Evolutionary conservation across 1,284 basidiomycete genomes (phyloP).

Genomic region (Ceratobasidium sp.): DNA sequence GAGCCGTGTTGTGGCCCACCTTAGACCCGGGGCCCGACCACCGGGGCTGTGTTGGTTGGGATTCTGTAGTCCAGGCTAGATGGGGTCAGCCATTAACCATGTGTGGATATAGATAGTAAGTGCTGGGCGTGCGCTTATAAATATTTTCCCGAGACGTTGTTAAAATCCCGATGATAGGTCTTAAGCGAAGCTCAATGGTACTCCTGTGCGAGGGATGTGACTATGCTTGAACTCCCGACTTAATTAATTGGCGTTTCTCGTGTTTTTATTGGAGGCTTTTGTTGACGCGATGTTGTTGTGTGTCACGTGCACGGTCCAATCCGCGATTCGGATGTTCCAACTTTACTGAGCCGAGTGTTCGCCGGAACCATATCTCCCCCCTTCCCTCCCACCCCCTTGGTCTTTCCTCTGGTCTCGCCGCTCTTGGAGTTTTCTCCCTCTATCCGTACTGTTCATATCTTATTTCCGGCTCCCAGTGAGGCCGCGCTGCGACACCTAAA

Average conservation of each 20-base stretch:
- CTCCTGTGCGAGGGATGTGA: too few species aligned
- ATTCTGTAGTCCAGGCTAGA: too few species aligned
- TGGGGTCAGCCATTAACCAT: too few species aligned
- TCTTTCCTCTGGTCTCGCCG: conserved; percentile 13
- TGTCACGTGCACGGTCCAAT: conserved; percentile 39
- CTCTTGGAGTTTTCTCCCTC: conserved; percentile 5
- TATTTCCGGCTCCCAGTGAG: conserved; percentile 35
- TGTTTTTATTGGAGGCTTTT: conserved; percentile 14
- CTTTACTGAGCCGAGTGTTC: conserved; percentile 12
- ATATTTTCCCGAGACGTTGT: too few species aligned
- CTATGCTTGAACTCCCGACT: not conserved
- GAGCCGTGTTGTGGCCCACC: too few species aligned
- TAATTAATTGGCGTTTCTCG: not conserved
- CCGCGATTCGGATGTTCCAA: conserved; percentile 40
- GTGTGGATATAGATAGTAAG: too few species aligned
- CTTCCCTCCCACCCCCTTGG: conserved; percentile 17
- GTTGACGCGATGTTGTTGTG: conserved; percentile 33
- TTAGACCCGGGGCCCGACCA: too few species aligned
- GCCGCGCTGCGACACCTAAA: conserved; percentile 37
- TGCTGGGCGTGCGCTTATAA: too few species aligned
- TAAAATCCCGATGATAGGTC: too few species aligned
- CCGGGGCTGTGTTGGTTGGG: too few species aligned
- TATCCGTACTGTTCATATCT: conserved; percentile 34
- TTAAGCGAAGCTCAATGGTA: too few species aligned
- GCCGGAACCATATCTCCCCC: not conserved